Percentiles rank a stretch among this genome's conserved stretches.
Evolutionary conservation across 495 filamentous ascomycete genomes (phyloP).

Genomic region (Penicillium mononematosum): DNA sequence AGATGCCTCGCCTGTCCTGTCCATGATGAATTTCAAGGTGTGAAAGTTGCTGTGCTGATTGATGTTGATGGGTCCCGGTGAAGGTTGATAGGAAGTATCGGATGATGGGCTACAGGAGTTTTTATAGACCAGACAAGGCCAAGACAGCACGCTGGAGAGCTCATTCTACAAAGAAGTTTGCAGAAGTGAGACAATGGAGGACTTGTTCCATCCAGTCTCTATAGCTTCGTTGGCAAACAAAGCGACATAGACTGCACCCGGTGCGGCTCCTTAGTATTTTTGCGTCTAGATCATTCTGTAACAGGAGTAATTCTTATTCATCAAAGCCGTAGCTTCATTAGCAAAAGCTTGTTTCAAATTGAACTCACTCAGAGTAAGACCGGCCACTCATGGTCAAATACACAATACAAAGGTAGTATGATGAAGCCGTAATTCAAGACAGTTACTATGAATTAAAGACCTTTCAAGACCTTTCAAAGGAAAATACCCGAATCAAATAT

Average conservation of each 20-base stretch:
- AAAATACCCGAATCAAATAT: background rate
- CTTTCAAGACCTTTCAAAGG: background rate
- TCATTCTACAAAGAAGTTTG: background rate
- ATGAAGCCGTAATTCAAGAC: background rate
- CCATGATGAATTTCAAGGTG: background rate
- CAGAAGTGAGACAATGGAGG: background rate
- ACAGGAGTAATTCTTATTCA: background rate
- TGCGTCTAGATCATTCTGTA: background rate
- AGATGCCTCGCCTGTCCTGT: background rate
- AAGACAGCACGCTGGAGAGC: background rate
- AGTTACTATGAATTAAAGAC: background rate
- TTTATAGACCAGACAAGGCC: background rate
- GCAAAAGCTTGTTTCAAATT: background rate
- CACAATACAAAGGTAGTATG: background rate
- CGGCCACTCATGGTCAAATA: background rate
- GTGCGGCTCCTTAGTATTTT: background rate
- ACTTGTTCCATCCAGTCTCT: background rate
- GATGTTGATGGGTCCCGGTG: background rate
- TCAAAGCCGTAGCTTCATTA: background rate
- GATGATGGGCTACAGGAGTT: no score
- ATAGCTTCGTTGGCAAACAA: background rate
- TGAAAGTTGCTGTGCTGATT: background rate
- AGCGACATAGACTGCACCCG: background rate
- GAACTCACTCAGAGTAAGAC: conserved; percentile 2
- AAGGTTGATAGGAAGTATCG: background rate